Evolutionary conservation across 352 stramenopile genomes (phyloP).

Genomic region (Phytophthora agathidicida): DNA sequence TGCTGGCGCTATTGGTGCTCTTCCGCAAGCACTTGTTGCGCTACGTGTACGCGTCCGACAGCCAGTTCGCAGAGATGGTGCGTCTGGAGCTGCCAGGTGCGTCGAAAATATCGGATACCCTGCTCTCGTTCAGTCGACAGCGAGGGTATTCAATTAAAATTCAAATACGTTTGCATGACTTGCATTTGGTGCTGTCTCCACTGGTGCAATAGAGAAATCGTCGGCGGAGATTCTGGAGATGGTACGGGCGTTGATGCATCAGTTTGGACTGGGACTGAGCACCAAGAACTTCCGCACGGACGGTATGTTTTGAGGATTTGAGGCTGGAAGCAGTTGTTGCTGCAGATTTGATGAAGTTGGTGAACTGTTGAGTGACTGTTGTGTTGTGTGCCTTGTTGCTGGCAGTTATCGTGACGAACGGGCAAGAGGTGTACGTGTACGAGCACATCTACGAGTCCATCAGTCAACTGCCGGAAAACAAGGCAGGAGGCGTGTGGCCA

Average conservation of each 20-base stretch:
- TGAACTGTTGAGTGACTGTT: not conserved
- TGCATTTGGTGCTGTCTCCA: not conserved
- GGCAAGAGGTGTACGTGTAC: constrained; percentile 53
- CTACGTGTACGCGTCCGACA: constrained; percentile 67
- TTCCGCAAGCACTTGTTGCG: constrained; percentile 58
- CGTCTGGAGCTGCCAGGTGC: constrained; percentile 48
- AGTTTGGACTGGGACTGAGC: constrained; percentile 64
- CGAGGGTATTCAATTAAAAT: too few relatives aligned
- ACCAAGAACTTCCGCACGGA: constrained; percentile 75
- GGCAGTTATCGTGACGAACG: constrained; percentile 38
- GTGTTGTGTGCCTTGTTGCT: not conserved
- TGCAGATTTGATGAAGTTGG: not conserved
- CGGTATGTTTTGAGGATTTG: constrained; percentile 38
- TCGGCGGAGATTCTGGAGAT: constrained; percentile 47
- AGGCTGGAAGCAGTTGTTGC: not conserved
- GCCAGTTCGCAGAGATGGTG: constrained; percentile 49
- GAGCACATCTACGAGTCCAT: constrained; percentile 81
- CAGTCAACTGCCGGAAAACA: constrained; percentile 60
- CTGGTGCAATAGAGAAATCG: constrained; percentile 37
- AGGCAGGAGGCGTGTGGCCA: constrained; percentile 61
- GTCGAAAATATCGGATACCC: constrained; percentile 7
- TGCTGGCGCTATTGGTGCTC: constrained; percentile 54
- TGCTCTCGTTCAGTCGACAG: too few relatives aligned
- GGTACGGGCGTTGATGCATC: constrained; percentile 57
- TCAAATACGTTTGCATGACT: too few relatives aligned